Evolutionary conservation across 2,329 filamentous ascomycete species (phyloP), one percentile per base, ranked within the genome.

Genomic region (Beauveria sp.): DNA sequence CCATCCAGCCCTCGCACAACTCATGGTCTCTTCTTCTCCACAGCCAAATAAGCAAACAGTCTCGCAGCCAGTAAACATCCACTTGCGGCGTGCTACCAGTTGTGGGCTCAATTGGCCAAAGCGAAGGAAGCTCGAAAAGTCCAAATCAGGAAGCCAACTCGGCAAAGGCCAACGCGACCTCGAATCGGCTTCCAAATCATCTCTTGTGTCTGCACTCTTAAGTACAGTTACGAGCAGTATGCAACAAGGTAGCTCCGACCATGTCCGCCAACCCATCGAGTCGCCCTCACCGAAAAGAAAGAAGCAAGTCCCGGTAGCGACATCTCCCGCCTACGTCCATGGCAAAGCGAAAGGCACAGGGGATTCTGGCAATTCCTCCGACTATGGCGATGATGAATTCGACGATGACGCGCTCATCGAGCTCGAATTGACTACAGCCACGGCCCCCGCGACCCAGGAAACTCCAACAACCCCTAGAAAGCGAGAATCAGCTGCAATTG

Each of bases 31-130:
- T 0, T 90, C 87, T 5, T 91, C 88, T 3, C 88, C 88, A 57
- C 85, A 86, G 38, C 82, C 85, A 1, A 75, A 72, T 1, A 85
- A 76, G 63, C 73, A 74, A 58, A 72, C 72, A 1, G 71, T 69
- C 48, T 60, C 75, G 75, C 65, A 76, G 76, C 52, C 79, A 76
- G 64, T 77, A 75, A 63, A 78, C 16, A 65, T 65, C 3, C 70
- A 77, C 5, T 72, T 91, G 48, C 81, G 87, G 67, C 82, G 88
- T 66, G 82, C 88, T 2, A 81, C 87, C 63, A 91, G 88, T 70
- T 89, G 86, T 69, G 88, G 87, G 20, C 79, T 83, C 26, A 83
- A 89, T 66, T 90, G 88, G 82, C 87, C 88, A 1, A 93, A 93
- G 72, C 80, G 87, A 65, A 81, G 87, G 66, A 88, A 81, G 66